Evolutionary conservation across 75 land plant genomes (phyloP), one percentile per base, ranked within the genome.

Genomic region (Adiantum capillusveneris): DNA sequence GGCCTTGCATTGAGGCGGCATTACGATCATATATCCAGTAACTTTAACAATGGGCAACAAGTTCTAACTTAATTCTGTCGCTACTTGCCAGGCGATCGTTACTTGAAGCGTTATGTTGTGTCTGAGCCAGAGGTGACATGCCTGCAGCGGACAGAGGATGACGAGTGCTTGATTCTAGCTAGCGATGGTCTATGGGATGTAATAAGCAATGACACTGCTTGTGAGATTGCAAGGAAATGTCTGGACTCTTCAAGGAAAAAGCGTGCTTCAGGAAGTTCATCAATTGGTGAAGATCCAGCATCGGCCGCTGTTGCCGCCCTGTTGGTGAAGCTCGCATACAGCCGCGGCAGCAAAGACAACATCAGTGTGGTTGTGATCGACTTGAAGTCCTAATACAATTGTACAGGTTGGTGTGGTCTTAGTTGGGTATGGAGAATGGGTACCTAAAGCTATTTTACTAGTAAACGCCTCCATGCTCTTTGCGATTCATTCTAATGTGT

Each of bases 171-270:
- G 64, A 83, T 90, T 44, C 63, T 90, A 16, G 91, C 96, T 21
- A 90, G 92, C 49, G 92, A 90, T 72, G 91, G 96, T 1, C 43
- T 84, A 37, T 90, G 96, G 96, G 91, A 90, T 71, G 91, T 87
- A 25, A 18, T 90, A 51, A 62, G 84, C 13, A 87, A 74, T 51
- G 81, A 90, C 0, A 19, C 65, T 53, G 85, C 79, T 7, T 84
- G 91, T 58, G 79, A 84, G 18, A 75, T 90, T 29, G 78, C 85
- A 16, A 62, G 73, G 29, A 53, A 63, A 9, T 81, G 87, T 43
- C 71, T 83, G 11, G 26, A 6, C 19, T 54, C 50, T 31, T 61
- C 2, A n/a, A 26, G 41, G 42, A 65, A 50, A 17, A 58, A 27
- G 27, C 56, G 44, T n/a, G 13, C 1, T 17, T 13, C 18, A 7